A percentile compares a stretch with the other conserved stretches of the same genome.
These are phyloP conservation scores for Stephanodiscus minutulus DNA, from an alignment of 108 stramenopile species.

Conservation along the genomic window DNA sequence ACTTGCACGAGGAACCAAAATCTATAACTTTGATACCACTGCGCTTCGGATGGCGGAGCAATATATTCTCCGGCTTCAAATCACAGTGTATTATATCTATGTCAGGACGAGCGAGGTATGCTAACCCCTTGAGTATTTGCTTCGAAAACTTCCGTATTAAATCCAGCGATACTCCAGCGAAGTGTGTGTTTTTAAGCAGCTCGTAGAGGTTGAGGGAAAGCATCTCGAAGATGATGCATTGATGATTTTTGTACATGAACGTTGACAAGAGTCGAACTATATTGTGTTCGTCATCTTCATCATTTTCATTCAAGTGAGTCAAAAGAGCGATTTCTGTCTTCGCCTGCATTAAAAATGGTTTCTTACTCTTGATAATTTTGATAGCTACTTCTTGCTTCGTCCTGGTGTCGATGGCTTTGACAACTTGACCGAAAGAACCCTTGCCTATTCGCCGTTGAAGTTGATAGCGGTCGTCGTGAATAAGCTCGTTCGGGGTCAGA, in stretches of 20 bases:
- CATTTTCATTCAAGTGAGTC: slow-evolving; percentile 70
- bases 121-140: slow-evolving; percentile 93
- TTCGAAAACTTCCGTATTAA: slow-evolving; percentile 97
- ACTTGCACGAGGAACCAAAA: slow-evolving; percentile 95
- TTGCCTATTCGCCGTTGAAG: slow-evolving; percentile 96
- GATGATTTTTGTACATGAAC: slow-evolving; percentile 94
- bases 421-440: slow-evolving; percentile 96
- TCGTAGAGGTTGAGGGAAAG: slow-evolving; percentile 97
- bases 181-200: slow-evolving; percentile 95
- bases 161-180: slow-evolving; percentile 94
- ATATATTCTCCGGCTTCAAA: slow-evolving; percentile 99
- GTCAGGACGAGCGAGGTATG: slow-evolving; percentile 86
- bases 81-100: slow-evolving; percentile 98
- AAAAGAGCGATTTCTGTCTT: slow-evolving; percentile 95
- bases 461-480: slow-evolving; percentile 80
- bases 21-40: slow-evolving; percentile 98
- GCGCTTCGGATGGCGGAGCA: slow-evolving; percentile 92
- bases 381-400: slow-evolving; percentile 90
- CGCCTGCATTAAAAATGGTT: slow-evolving; percentile 95
- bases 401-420: slow-evolving; percentile 78
- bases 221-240: slow-evolving; percentile 98
- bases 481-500: slow-evolving; percentile 77
- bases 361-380: slow-evolving; percentile 98
- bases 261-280: slow-evolving; percentile 91
- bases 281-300: slow-evolving; percentile 82